Evolutionary conservation across 2,329 filamentous ascomycete genomes (phyloP).

Genomic region (Hirsutella minnesotensis): DNA sequence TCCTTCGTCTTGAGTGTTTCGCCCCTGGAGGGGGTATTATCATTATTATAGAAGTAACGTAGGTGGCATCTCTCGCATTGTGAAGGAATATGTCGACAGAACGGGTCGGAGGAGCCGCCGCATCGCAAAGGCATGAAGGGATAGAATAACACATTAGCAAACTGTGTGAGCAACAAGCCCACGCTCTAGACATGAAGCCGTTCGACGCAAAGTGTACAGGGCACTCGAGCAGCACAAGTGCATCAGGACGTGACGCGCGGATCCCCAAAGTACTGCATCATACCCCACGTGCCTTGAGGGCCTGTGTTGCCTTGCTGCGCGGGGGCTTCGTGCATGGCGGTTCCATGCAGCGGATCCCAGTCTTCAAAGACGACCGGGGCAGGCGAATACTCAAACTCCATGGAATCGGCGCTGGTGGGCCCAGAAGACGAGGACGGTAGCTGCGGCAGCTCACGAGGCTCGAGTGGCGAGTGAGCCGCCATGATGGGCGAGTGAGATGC

Average conservation of each 20-base stretch:
- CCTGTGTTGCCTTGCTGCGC: slow-evolving; percentile 12
- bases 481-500: slow-evolving; percentile 14
- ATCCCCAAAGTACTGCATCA: slow-evolving; percentile 23
- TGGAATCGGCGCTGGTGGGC: slow-evolving; percentile 14
- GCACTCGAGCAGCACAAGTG: background rate
- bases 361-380: slow-evolving; percentile 26
- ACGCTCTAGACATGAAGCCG: background rate
- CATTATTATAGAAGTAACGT: slow-evolving; percentile 12
- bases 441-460: slow-evolving; percentile 25
- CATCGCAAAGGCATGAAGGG: background rate
- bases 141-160: background rate
- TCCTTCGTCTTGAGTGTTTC: background rate
- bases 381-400: slow-evolving; percentile 32
- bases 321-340: slow-evolving; percentile 16
- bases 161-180: background rate
- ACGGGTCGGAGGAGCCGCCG: background rate
- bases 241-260: slow-evolving; percentile 17
- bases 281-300: slow-evolving; percentile 16
- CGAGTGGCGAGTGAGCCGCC: slow-evolving; percentile 16
- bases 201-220: background rate
- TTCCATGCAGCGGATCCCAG: slow-evolving; percentile 26
- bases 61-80: slow-evolving; percentile 6
- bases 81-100: background rate
- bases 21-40: slow-evolving; percentile 15
- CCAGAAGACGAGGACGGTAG: slow-evolving; percentile 14